Evolutionary conservation across 2,329 filamentous ascomycete genomes (phyloP), one percentile per base, ranked within the genome.

Genomic region (Leptographium procerum): DNA sequence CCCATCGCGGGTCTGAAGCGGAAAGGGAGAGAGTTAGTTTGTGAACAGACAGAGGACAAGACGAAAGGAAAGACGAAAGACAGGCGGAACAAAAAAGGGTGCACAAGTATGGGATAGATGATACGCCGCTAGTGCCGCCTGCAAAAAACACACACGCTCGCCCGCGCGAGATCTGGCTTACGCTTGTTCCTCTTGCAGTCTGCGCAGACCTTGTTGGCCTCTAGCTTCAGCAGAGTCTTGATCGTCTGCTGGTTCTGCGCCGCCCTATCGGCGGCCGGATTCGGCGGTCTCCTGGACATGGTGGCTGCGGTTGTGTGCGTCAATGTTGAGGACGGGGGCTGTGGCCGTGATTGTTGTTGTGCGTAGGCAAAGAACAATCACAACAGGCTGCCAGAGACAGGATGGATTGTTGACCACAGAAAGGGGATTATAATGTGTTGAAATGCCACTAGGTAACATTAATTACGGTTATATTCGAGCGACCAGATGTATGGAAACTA

Each of bases 121-220:
- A n/a, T n/a, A n/a, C n/a, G n/a, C n/a, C n/a, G n/a, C n/a, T n/a
- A n/a, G n/a, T n/a, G n/a, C n/a, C n/a, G n/a, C n/a, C n/a, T n/a
- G 31, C 13, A 34, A 33, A 40, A 19, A 36, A 24, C 36, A 40
- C 52, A 31, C 22, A 19, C 47, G 76, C 86, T 65, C 74, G n/a
- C n/a, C n/a, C n/a, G n/a, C n/a, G n/a, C n/a, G n/a, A n/a, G n/a
- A n/a, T n/a, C n/a, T n/a, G n/a, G n/a, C n/a, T n/a, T n/a, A 95
- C 91, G 94, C 74, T 97, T 99, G 79, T 97, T 99, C 72, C 88
- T 86, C 80, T 99, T 99, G 83, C 94, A 99, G 73, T 99, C 94
- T 61, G 92, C 90, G 79, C 94, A 99, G 70, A 88, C 84, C 78
- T 99, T 99, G 78, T 99, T 99, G 62, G 85, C 77, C 69, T 97